Conservation (phyloP, 805 yeast genomes). For the Saturnispora sanitii region DNA sequence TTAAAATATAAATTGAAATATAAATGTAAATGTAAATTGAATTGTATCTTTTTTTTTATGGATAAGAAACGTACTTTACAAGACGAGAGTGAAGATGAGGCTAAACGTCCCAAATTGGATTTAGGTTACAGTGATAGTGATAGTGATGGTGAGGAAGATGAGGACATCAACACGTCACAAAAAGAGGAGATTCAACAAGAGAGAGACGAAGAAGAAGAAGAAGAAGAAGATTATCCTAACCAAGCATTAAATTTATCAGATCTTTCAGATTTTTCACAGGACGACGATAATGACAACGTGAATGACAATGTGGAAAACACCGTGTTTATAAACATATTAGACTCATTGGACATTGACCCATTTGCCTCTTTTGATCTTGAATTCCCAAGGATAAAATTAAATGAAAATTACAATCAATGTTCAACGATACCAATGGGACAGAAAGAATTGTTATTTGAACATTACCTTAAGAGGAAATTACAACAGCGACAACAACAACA, state of each 20-base stretch:
- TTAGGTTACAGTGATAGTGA: constrained; percentile 5
- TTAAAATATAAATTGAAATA: background rate
- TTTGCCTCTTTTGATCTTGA: constrained; percentile 17
- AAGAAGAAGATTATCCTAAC: constrained; percentile 4
- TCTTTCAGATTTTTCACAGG: constrained; percentile 10
- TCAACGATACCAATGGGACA: constrained; percentile 14
- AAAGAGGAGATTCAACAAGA: constrained; percentile 9
- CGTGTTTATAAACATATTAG: too few relatives aligned
- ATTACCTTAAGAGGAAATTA: constrained; percentile 7
- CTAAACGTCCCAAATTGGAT: background rate
- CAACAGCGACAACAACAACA: background rate
- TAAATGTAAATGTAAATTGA: background rate
- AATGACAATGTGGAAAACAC: too few relatives aligned
- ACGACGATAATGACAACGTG: background rate
- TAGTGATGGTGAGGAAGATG: constrained; percentile 5
- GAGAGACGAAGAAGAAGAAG: constrained; percentile 6
- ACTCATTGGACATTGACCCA: background rate
- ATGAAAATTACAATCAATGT: constrained; percentile 18
- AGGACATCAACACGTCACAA: background rate
- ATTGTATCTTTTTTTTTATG: background rate
- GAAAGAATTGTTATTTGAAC: constrained; percentile 8
- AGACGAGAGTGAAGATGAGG: background rate
- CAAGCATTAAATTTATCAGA: constrained; percentile 14
- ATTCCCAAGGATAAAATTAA: constrained; percentile 14
- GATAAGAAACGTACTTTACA: background rate